Evolutionary conservation across 2,329 filamentous ascomycete genomes (phyloP).

Genomic region (Hypocreales sp.): DNA sequence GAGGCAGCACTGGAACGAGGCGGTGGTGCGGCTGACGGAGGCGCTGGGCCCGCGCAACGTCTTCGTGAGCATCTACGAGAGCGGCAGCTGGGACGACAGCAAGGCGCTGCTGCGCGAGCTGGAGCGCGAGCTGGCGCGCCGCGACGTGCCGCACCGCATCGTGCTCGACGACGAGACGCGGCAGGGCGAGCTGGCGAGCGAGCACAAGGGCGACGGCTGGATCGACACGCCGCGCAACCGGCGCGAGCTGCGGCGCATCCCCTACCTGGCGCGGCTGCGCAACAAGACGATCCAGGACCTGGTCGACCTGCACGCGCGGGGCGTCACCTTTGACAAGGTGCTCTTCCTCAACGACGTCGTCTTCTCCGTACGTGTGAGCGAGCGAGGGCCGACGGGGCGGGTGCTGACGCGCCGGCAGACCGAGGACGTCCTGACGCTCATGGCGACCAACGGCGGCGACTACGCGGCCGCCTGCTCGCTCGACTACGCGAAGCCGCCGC

Average conservation of each 20-base stretch:
- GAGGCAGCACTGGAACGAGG: constrained; percentile 44
- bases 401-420: constrained; percentile 20
- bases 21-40: constrained; percentile 39
- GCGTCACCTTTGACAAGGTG: constrained; percentile 39
- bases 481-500: constrained; percentile 37
- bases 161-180: constrained; percentile 44
- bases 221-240: constrained; percentile 38
- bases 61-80: constrained; percentile 53
- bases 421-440: constrained; percentile 37
- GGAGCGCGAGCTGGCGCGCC: constrained; percentile 32
- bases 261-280: constrained; percentile 48
- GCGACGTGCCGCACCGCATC: constrained; percentile 38
- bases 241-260: constrained; percentile 48
- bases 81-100: constrained; percentile 53
- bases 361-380: constrained; percentile 29
- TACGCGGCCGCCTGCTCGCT: constrained; percentile 48
- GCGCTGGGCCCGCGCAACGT: constrained; percentile 47
- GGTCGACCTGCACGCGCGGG: constrained; percentile 29
- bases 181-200: constrained; percentile 32
- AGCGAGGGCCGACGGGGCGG: no score
- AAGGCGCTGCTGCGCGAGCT: constrained; percentile 44
- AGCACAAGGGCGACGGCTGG: constrained; percentile 40
- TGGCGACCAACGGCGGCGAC: constrained; percentile 39
- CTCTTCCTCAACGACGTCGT: constrained; percentile 50
- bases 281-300: constrained; percentile 50